Conservation (phyloP, 352 stramenopile species). For the Pythium dissimile region DNA sequence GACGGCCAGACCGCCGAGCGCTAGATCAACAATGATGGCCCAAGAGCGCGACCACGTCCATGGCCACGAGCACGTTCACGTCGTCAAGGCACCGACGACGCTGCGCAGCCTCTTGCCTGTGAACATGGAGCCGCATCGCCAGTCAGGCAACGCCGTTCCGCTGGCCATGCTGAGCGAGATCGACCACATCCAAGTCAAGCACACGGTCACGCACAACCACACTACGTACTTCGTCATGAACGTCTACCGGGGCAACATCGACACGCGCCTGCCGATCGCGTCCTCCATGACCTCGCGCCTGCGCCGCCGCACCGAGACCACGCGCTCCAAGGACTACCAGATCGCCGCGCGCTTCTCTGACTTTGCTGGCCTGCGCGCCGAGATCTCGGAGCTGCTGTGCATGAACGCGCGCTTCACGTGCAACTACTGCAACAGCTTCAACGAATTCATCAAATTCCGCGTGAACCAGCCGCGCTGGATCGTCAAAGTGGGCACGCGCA, state of each 20-base stretch:
- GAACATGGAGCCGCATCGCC: slow-evolving; percentile 39
- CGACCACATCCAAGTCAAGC: slow-evolving; percentile 43
- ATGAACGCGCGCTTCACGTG: slow-evolving; percentile 50
- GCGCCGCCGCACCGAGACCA: not conserved
- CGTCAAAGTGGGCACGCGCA: slow-evolving; percentile 24
- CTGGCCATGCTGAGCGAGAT: slow-evolving; percentile 48
- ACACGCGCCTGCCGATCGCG: slow-evolving; percentile 21
- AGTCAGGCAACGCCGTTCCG: slow-evolving; percentile 53
- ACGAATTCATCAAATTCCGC: slow-evolving; percentile 38
- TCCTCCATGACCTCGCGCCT: slow-evolving; percentile 14
- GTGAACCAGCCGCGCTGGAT: slow-evolving; percentile 22
- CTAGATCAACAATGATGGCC: not conserved
- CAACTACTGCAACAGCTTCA: slow-evolving; percentile 41
- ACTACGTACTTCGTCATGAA: slow-evolving; percentile 54
- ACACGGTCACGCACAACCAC: slow-evolving; percentile 43
- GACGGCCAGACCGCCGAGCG: too few species aligned
- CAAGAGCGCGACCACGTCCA: not conserved
- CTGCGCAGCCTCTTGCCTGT: slow-evolving; percentile 19
- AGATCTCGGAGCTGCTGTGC: slow-evolving; percentile 45
- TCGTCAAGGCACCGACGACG: not conserved
- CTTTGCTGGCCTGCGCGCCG: slow-evolving; percentile 47
- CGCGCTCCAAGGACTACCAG: slow-evolving; percentile 41
- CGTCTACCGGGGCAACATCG: slow-evolving; percentile 41
- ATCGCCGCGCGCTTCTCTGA: slow-evolving; percentile 62
- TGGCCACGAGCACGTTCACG: not conserved